Evolutionary conservation across 495 filamentous ascomycete species (phyloP), one percentile per base, ranked within the genome.

Genomic region (Acidiella bohemica): DNA sequence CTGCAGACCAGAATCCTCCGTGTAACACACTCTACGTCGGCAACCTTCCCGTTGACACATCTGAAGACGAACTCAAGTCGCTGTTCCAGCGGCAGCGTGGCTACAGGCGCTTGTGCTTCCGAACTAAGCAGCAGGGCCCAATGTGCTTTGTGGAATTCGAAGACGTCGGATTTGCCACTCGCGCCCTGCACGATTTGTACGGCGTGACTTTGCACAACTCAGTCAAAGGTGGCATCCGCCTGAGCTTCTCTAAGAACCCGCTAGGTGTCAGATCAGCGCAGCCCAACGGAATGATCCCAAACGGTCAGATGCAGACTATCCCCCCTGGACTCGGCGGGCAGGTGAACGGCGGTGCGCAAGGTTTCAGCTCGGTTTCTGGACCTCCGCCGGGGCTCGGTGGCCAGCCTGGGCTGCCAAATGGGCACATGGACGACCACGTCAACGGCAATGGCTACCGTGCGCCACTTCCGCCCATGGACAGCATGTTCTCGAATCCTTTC

Each of bases 91-190:
- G 88, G 59, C 83, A 92, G 50, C 82, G 87, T 24, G 90, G 90
- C 12, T 97, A 96, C 60, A 97, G 93, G 64, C 71, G 90, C 26
- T 76, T 97, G 4, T 95, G 86, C 53, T 93, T 94, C 65, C 75
- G 92, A n/a, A 93, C 88, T 36, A 97, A 97, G 62, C 81, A 87
- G 48, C 93, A 96, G 53, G 92, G 92, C 0, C 90, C 92, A 10
- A 96, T 96, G 92, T 96, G 90, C 54, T 96, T 96, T 53, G 90
- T 97, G 28, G 92, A 97, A 59, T 97, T 96, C 55, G 90, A 96
- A 51, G 87, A 97, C 55, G 75, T 94, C 29, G 79, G 80, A 17
- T 90, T 85, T 55, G 90, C 90, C 6, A 95, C 90, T 41, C 93
- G 92, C 56, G 80, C 88, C 0, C 68, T 96, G 7, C 82, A 88